These are phyloP conservation scores for Fusarium verrucosum DNA, from an alignment of 2,329 filamentous ascomycete genomes.

Conservation along the genomic window DNA sequence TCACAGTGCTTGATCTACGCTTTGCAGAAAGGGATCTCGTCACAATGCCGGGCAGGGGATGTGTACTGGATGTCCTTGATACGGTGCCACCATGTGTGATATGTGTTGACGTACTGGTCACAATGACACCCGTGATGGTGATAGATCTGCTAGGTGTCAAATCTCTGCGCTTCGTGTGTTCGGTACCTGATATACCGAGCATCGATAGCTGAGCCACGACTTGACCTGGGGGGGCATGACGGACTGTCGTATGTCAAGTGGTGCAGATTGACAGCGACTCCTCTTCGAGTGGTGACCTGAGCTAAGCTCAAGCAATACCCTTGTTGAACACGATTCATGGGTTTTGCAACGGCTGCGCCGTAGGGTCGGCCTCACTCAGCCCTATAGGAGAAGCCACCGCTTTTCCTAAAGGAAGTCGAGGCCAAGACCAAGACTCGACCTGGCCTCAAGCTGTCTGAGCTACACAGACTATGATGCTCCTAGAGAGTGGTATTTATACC, in stretches of 20 bases:
- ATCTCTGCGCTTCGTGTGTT: not conserved
- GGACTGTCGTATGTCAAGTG: constrained; percentile 12
- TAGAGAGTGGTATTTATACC: constrained; percentile 1
- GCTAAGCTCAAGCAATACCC: constrained; percentile 10
- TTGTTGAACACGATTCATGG: constrained; percentile 19
- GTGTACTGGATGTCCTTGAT: not conserved
- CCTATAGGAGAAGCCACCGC: constrained; percentile 25
- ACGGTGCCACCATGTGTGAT: not conserved
- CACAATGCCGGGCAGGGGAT: not conserved
- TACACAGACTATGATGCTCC: not conserved
- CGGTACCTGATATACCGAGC: not conserved
- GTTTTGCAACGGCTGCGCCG: constrained; percentile 27
- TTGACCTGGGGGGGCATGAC: constrained; percentile 5
- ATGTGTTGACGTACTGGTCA: not conserved
- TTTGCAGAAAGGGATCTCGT: constrained; percentile 8
- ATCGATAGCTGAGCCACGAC: not conserved
- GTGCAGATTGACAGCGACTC: constrained; percentile 30
- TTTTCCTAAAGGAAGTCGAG: not conserved
- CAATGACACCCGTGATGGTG: not conserved
- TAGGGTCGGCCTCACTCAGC: constrained; percentile 28
- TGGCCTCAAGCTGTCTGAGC: not conserved
- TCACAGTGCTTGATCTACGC: not conserved
- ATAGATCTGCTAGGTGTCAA: constrained; percentile 5
- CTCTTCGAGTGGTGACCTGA: constrained; percentile 11
- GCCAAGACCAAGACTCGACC: not conserved